Evolutionary conservation across 2,329 filamentous ascomycete genomes (phyloP).

Genomic region (Calonectria hongkongensis): DNA sequence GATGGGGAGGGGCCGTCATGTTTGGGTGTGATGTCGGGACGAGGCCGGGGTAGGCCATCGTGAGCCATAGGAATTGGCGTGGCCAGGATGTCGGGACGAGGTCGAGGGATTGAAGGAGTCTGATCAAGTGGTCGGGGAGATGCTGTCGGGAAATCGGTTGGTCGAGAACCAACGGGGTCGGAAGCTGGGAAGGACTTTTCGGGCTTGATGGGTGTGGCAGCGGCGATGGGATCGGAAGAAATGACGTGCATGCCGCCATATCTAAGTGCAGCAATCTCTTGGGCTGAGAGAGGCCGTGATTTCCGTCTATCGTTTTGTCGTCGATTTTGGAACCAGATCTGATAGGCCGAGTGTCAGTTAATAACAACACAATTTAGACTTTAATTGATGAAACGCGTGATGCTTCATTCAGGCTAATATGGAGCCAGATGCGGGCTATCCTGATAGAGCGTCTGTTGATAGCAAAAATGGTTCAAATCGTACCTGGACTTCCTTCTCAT

Average conservation of each 20-base stretch:
- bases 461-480: conserved; percentile 55
- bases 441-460: not conserved
- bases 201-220: conserved; percentile 52
- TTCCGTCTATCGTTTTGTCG: conserved; percentile 94
- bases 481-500: conserved; percentile 98
- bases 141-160: conserved; percentile 50
- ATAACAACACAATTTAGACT: conserved; percentile 35
- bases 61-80: conserved; percentile 52
- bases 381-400: conserved; percentile 39
- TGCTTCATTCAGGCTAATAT: conserved; percentile 37
- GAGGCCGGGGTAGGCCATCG: conserved; percentile 44
- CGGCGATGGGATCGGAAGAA: conserved; percentile 66
- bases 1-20: conserved; percentile 54
- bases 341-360: conserved; percentile 44
- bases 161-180: conserved; percentile 53
- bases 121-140: conserved; percentile 52
- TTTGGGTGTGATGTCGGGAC: conserved; percentile 51
- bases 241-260: conserved; percentile 73
- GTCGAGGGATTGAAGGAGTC: conserved; percentile 54
- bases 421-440: conserved; percentile 27
- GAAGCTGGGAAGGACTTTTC: conserved; percentile 55
- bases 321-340: conserved; percentile 99
- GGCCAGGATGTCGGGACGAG: conserved; percentile 51
- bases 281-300: conserved; percentile 86
- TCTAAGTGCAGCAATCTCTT: conserved; percentile 81